These are phyloP conservation scores for Alternaria gansuensis DNA, from an alignment of 2,329 filamentous ascomycete species.

Conservation along the genomic window DNA sequence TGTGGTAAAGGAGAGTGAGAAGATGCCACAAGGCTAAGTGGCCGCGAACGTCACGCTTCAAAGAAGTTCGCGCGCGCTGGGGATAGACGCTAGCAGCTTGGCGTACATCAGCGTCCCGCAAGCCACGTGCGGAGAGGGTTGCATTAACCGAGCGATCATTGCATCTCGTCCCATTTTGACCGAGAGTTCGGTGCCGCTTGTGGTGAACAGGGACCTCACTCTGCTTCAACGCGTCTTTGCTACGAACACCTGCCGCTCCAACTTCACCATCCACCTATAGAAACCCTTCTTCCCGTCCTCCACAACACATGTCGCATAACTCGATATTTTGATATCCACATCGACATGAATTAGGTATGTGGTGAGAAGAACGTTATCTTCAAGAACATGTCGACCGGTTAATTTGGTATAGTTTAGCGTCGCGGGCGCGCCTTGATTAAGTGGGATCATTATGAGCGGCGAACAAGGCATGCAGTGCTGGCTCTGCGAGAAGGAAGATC, in stretches of 20 bases:
- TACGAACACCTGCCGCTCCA: too few relatives aligned
- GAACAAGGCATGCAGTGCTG: background rate
- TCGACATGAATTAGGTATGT: background rate
- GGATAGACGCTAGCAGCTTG: slow-evolving; percentile 20
- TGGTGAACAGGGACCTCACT: background rate
- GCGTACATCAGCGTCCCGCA: slow-evolving; percentile 16
- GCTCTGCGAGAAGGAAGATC: slow-evolving; percentile 2
- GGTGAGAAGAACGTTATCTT: background rate
- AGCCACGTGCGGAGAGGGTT: slow-evolving; percentile 19
- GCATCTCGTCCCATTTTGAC: background rate
- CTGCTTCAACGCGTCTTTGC: too few relatives aligned
- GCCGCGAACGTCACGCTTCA: slow-evolving; percentile 24
- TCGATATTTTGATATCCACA: background rate
- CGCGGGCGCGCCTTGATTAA: too few relatives aligned
- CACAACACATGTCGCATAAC: background rate
- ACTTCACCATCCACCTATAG: too few relatives aligned
- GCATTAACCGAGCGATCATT: slow-evolving; percentile 18
- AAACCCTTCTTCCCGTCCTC: too few relatives aligned
- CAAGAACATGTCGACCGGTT: too few relatives aligned
- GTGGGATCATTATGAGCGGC: too few relatives aligned
- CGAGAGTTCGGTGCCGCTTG: background rate
- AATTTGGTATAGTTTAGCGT: background rate
- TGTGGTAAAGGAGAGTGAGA: slow-evolving; percentile 1
- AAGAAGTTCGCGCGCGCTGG: slow-evolving; percentile 21
- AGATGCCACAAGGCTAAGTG: slow-evolving; percentile 12